Percentiles rank a stretch among this genome's conserved stretches.
phyloP scores from a whole-genome alignment of 2,329 filamentous ascomycete species.

The Exophiala xenobiotica region DNA sequence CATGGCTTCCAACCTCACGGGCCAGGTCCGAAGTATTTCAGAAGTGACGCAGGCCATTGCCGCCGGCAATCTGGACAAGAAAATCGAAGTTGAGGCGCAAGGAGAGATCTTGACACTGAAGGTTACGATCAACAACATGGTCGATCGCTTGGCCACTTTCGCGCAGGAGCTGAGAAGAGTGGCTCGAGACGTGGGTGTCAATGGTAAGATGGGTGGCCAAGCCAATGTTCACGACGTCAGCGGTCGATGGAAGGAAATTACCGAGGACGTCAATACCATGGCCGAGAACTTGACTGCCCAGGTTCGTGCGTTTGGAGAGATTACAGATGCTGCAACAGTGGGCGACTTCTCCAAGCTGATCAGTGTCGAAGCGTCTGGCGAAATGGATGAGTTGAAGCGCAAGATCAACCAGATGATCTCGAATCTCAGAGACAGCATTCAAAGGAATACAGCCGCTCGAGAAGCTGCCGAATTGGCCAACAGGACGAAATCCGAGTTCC shows the following conservation, averaged over 20 bases:
- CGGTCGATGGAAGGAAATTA: constrained; percentile 97
- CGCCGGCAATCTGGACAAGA: constrained; percentile 91
- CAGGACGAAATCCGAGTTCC: constrained; percentile 96
- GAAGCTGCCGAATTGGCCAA: constrained; percentile 96
- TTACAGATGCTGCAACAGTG: constrained; percentile 95
- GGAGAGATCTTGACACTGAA: constrained; percentile 93
- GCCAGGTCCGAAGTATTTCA: constrained; percentile 82
- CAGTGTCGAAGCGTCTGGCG: constrained; percentile 93
- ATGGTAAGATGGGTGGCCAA: constrained; percentile 97
- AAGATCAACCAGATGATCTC: constrained; percentile 99
- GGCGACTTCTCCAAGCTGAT: constrained; percentile 97
- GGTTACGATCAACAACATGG: constrained; percentile 98
- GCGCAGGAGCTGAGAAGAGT: constrained; percentile 94
- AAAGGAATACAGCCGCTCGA: constrained; percentile 91
- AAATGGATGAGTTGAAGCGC: constrained; percentile 98
- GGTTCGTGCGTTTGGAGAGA: constrained; percentile 95
- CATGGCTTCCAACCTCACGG: constrained; percentile 64
- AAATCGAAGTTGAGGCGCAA: constrained; percentile 91
- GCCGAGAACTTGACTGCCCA: constrained; percentile 84
- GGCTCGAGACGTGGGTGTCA: constrained; percentile 92
- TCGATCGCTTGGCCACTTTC: constrained; percentile 90
- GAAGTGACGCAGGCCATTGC: constrained; percentile 93
- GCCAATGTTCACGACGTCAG: constrained; percentile 90
- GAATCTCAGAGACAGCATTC: constrained; percentile 91
- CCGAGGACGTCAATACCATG: constrained; percentile 94